Conservation (phyloP, 164 flowering plant genomes). For the Piper betle region DNA sequence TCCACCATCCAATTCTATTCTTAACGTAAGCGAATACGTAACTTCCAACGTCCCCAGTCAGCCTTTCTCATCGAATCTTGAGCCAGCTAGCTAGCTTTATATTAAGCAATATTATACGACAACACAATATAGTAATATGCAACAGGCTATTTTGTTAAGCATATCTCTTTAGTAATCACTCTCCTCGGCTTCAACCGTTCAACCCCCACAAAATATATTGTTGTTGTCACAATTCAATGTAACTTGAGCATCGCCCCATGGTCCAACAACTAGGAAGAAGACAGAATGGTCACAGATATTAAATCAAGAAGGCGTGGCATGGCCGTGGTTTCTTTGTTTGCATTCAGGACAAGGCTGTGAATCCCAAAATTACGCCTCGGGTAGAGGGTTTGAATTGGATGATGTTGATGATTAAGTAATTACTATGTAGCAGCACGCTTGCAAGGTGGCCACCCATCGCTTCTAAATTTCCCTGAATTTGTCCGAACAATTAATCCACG, state of each 20-base stretch:
- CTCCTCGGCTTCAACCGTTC: not conserved
- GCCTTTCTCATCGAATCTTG: no score
- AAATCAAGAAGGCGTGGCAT: not conserved
- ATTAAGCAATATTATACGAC: no score
- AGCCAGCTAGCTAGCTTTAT: no score
- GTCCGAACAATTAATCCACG: not conserved
- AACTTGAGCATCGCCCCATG: no score
- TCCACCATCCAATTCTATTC: not conserved
- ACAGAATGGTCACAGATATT: not conserved
- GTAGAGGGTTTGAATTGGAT: not conserved
- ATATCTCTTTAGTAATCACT: not conserved
- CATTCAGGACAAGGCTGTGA: not conserved
- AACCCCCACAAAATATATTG: no score
- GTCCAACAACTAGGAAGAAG: no score
- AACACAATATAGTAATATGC: no score
- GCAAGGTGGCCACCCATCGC: not conserved
- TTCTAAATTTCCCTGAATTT: no score
- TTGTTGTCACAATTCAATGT: no score
- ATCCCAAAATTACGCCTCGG: not conserved
- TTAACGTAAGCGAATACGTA: no score
- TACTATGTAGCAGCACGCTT: not conserved
- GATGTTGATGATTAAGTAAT: not conserved
- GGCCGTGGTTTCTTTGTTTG: no score
- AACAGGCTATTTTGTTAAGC: not conserved
- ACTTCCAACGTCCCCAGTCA: no score